A percentile compares a stretch with the other conserved stretches of the same genome.
Evolutionary conservation across 2,329 filamentous ascomycete genomes (phyloP).

Genomic region (Sordariomycetes sp.): DNA sequence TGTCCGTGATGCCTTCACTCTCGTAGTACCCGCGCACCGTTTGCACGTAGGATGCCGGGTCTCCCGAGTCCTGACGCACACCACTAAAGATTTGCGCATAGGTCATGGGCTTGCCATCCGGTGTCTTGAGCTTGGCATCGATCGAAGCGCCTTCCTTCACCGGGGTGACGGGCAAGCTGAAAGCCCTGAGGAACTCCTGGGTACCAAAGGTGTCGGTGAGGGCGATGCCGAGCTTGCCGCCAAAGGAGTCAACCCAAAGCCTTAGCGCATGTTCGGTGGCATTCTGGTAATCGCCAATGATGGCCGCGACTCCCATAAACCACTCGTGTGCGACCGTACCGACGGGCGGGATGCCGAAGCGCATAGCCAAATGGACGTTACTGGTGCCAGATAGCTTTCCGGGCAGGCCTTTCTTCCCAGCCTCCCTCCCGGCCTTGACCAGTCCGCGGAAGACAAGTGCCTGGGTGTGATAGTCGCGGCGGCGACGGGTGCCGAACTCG

Average conservation of each 20-base stretch:
- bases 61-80: slow-evolving; percentile 82
- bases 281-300: slow-evolving; percentile 71
- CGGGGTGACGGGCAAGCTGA: slow-evolving; percentile 52
- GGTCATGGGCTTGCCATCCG: slow-evolving; percentile 36
- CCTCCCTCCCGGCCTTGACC: slow-evolving; percentile 66
- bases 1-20: slow-evolving; percentile 59
- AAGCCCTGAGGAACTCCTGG: slow-evolving; percentile 74
- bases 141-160: slow-evolving; percentile 29
- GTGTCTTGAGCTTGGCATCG: slow-evolving; percentile 25
- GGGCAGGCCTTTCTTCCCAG: slow-evolving; percentile 47
- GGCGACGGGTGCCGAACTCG: slow-evolving; percentile 83
- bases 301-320: slow-evolving; percentile 98
- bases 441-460: slow-evolving; percentile 83
- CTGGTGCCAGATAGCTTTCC: slow-evolving; percentile 82
- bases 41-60: slow-evolving; percentile 70
- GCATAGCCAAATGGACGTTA: slow-evolving; percentile 95
- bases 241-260: slow-evolving; percentile 89
- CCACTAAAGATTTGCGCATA: slow-evolving; percentile 79
- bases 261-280: slow-evolving; percentile 77
- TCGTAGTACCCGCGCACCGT: slow-evolving; percentile 76
- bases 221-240: slow-evolving; percentile 73
- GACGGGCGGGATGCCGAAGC: slow-evolving; percentile 72
- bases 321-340: slow-evolving; percentile 93
- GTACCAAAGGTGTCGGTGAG: slow-evolving; percentile 97
- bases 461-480: slow-evolving; percentile 91